Conservation (phyloP, 2,329 filamentous ascomycete genomes). For the Beauveria asiatica region DNA sequence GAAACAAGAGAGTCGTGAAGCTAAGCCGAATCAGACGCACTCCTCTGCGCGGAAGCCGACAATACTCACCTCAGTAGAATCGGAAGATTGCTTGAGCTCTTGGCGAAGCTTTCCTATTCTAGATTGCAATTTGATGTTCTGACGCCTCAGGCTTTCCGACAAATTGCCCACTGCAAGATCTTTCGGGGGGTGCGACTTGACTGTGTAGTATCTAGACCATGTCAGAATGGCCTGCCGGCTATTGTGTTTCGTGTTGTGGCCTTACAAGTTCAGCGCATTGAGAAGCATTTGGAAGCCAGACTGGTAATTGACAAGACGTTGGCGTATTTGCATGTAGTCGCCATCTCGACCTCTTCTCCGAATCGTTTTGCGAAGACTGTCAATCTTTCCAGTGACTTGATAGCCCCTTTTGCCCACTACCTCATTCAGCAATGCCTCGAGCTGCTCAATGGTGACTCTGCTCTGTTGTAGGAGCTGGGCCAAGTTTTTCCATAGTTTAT, state of each 20-base stretch:
- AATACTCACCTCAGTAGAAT: neutral
- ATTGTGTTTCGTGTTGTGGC: neutral
- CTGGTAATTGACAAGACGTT: neutral
- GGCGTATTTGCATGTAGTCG: constrained; percentile 1
- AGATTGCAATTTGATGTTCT: neutral
- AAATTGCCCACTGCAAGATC: neutral
- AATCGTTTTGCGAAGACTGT: neutral
- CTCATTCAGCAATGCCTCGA: neutral
- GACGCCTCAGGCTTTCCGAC: neutral
- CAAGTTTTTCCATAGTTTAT: neutral
- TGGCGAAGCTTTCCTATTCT: neutral
- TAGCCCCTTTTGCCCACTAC: neutral
- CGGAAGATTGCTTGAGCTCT: neutral
- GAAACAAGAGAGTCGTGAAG: neutral
- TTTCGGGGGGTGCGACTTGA: neutral
- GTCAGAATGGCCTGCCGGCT: neutral
- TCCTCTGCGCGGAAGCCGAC: neutral
- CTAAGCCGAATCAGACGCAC: neutral
- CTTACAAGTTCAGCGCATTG: neutral
- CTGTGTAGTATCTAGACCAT: neutral
- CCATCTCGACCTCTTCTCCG: neutral
- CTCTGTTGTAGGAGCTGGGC: neutral
- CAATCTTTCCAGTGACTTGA: neutral
- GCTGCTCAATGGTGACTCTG: neutral
- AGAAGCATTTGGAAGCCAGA: neutral